Evolutionary conservation across 768 basidiomycete genomes (phyloP).

Genomic region (Cyclocybe aegerita): DNA sequence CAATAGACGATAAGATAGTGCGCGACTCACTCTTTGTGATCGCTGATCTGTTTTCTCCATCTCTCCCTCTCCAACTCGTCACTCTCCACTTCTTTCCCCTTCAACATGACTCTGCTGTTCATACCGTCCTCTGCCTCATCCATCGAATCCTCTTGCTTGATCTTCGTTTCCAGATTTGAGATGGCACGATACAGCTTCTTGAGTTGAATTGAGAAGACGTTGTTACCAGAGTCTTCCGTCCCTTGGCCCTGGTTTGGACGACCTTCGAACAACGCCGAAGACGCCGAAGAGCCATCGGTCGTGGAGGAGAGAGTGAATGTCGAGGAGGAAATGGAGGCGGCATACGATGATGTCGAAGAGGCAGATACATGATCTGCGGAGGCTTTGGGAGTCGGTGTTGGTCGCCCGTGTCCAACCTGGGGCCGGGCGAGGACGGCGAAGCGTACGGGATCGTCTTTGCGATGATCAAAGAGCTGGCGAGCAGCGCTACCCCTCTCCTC

Average conservation of each 20-base stretch:
- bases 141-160: conserved; percentile 60
- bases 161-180: conserved; percentile 72
- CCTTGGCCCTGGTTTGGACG: conserved; percentile 31
- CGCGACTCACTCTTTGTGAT: conserved; percentile 81
- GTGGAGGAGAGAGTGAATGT: conserved; percentile 75
- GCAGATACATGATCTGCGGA: conserved; percentile 74
- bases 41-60: conserved; percentile 66
- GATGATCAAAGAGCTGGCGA: conserved; percentile 82
- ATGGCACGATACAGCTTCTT: conserved; percentile 86
- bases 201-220: conserved; percentile 70
- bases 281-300: conserved; percentile 73
- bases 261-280: conserved; percentile 68
- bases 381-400: conserved; percentile 54
- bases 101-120: conserved; percentile 41
- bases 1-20: conserved; percentile 5
- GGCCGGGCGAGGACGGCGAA: conserved; percentile 70
- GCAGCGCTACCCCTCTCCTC: conserved; percentile 33
- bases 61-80: conserved; percentile 74
- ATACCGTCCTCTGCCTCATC: conserved; percentile 52
- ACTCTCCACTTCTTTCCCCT: conserved; percentile 40
- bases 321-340: conserved; percentile 65
- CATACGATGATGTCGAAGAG: conserved; percentile 74
- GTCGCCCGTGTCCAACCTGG: conserved; percentile 31
- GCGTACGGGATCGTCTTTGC: conserved; percentile 87
- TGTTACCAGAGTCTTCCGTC: conserved; percentile 58